Evolutionary conservation across 306 rosid species (phyloP).

Genomic region (Albizia julibrissin): DNA sequence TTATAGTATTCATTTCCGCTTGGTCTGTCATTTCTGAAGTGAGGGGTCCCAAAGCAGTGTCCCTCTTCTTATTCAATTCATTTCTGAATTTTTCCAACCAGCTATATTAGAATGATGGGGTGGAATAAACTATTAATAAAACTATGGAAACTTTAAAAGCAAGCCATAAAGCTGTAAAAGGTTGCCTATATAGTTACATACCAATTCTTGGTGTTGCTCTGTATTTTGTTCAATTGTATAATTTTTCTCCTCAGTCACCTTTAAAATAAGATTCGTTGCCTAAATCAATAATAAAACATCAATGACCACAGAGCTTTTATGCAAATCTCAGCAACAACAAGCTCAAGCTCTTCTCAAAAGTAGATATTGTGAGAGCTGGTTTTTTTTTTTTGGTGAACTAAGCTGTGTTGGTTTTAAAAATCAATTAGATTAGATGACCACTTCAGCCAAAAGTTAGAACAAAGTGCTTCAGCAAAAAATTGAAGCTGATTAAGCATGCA

Average conservation of each 20-base stretch:
- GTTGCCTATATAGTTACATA: slow-evolving; percentile 28
- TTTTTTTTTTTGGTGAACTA: no score
- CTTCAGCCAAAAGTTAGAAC: not conserved
- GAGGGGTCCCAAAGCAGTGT: no score
- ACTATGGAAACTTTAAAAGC: not conserved
- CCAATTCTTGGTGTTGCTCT: slow-evolving; percentile 81
- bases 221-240: slow-evolving; percentile 62
- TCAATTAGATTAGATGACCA: not conserved
- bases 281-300: slow-evolving; percentile 41
- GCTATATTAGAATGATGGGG: not conserved
- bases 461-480: not conserved
- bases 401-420: not conserved
- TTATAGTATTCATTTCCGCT: no score
- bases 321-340: no score
- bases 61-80: no score
- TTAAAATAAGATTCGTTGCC: slow-evolving; percentile 55
- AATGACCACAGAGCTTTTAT: slow-evolving; percentile 11
- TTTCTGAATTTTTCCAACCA: not conserved
- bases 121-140: slow-evolving; percentile 26
- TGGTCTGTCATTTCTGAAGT: no score
- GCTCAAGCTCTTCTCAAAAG: slow-evolving; percentile 18
- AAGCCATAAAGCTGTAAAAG: not conserved
- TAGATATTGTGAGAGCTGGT: slow-evolving; percentile 7
- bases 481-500: not conserved
- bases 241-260: slow-evolving; percentile 73